Evolutionary conservation across 2,329 filamentous ascomycete genomes (phyloP).

Genomic region (Arthrobotrys sphaeroides): DNA sequence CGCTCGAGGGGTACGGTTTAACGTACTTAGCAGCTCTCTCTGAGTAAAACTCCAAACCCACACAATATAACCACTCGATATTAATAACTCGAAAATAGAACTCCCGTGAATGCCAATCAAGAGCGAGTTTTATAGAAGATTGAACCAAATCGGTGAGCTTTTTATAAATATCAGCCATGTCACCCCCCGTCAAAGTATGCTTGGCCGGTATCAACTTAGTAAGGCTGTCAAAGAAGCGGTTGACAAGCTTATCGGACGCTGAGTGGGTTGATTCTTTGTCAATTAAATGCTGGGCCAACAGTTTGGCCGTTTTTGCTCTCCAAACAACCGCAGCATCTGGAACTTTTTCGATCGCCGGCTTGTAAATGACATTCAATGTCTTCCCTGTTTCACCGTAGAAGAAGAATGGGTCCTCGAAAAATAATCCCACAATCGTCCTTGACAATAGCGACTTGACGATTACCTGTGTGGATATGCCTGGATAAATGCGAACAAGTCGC

Average conservation of each 20-base stretch:
- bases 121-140: constrained; percentile 7
- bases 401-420: constrained; percentile 10
- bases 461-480: not conserved
- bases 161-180: not conserved
- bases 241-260: not conserved
- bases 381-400: not conserved
- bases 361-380: not conserved
- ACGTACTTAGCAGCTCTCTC: constrained; percentile 2
- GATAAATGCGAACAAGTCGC: not conserved
- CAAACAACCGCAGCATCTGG: not conserved
- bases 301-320: not conserved
- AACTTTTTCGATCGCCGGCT: not conserved
- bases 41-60: not conserved
- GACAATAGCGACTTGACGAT: not conserved
- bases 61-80: not conserved
- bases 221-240: not conserved
- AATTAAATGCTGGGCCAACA: not conserved
- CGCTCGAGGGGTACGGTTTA: not conserved
- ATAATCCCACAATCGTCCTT: not conserved
- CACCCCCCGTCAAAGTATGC: not conserved
- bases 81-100: constrained; percentile 27
- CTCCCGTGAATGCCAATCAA: constrained; percentile 25
- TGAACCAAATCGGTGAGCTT: constrained; percentile 3
- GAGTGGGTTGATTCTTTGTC: not conserved
- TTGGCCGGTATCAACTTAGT: not conserved